These are phyloP conservation scores for Cryptosporidium ubiquitum DNA, from an alignment of 169 alveolate genomes.

Conservation along the genomic window DNA sequence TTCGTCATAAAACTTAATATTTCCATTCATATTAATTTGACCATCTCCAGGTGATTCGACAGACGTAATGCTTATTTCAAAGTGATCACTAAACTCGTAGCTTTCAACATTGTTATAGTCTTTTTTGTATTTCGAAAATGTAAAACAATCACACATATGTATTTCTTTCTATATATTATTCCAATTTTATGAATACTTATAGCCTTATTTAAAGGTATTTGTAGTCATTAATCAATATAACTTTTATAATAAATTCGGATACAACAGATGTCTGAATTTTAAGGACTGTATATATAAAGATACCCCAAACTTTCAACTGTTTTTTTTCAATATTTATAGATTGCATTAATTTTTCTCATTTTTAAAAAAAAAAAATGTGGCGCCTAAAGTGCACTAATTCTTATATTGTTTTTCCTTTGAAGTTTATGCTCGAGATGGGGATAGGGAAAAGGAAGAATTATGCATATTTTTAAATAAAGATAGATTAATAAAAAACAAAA, in stretches of 20 bases:
- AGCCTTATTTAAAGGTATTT: background rate
- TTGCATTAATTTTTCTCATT: background rate
- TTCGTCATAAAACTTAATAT: background rate
- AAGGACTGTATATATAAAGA: background rate
- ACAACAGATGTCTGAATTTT: no score
- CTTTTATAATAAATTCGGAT: background rate
- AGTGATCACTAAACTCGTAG: background rate
- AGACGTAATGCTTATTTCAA: constrained; percentile 28
- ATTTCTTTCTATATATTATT: background rate
- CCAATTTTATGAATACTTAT: background rate
- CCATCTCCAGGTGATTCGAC: constrained; percentile 45
- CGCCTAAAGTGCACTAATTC: background rate
- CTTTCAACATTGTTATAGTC: background rate
- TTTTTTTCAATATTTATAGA: background rate
- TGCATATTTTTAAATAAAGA: no score
- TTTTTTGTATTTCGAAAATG: background rate
- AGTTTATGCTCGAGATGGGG: background rate
- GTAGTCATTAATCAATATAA: background rate
- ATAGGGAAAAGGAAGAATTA: no score
- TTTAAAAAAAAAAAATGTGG: background rate
- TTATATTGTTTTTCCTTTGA: no score
- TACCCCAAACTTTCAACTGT: no score
- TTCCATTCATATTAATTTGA: background rate
- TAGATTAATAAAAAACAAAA: no score
- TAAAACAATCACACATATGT: background rate